Base-by-base conservation (phyloP, 164 flowering plant genomes). In the Umbellularia californica region DNA sequence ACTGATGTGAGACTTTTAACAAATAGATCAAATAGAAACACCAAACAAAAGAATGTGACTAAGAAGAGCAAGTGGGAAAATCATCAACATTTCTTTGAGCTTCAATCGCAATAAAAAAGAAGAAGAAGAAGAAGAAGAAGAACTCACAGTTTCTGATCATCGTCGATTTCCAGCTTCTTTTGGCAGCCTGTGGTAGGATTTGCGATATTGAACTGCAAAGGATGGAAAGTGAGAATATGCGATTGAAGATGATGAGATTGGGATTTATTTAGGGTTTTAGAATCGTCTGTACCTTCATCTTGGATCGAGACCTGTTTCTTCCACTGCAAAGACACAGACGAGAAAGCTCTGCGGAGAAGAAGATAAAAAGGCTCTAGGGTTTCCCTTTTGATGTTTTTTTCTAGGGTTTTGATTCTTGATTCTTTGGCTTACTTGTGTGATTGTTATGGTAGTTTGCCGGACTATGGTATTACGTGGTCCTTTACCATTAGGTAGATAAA, bases 161-260 rank as follows among this genome's bases (percentile, higher is more conserved):
- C 78, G 24, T 70, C 70, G 74, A 76, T 76, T 65, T 76, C 78
- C n/a, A 76, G 74, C 27, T 76, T 76, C 65, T 76, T 63, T 69
- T 76, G 69, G 50, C 73, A 76, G 5, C 74, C 70, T 19, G 73
- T 76, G 22, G 78, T 70, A 1, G 73, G 74, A 64, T 70, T 76
- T 6, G 74, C 69, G 28, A 76, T 76, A 35, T 76, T 76, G 78
- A 76, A 76, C 78, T 76, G 62, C 63, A 47, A 4, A 55, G 19
- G 6, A 55, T 2, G 30, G 47, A 19, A 33, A 67, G 17, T 17
- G 41, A 63, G 35, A 51, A 30, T 52, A 55, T 55, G 19, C 1
- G n/a, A 3, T 55, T 35, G 47, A 35, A 19, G 60, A 5, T 55
- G 60, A 55, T 14, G 5, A 14, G 60, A 55, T 4, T 11, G 60